phyloP scores from a whole-genome alignment of 2,329 filamentous ascomycete species.

The Ophiocordyceps australis region DNA sequence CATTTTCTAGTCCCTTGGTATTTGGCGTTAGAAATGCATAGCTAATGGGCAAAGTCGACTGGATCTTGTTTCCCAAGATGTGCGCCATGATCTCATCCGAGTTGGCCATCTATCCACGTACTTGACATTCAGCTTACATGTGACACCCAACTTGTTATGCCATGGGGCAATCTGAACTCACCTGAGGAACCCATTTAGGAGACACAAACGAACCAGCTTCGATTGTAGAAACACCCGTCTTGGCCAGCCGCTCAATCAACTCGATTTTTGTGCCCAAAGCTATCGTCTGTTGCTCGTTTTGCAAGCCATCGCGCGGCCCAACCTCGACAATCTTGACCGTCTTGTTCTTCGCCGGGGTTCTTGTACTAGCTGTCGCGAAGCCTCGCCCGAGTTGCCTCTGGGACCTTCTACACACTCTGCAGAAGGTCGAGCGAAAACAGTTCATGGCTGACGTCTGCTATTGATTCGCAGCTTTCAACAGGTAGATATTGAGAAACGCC shows the following conservation, averaged over 20 bases:
- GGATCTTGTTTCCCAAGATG: constrained; percentile 38
- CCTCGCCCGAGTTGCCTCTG: constrained; percentile 13
- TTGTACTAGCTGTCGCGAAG: constrained; percentile 19
- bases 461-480: no score
- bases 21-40: constrained; percentile 77
- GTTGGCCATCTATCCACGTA: constrained; percentile 48
- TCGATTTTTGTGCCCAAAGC: constrained; percentile 58
- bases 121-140: background rate
- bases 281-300: constrained; percentile 63
- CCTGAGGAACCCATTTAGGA: constrained; percentile 73
- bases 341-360: constrained; percentile 16
- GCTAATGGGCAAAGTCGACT: constrained; percentile 37
- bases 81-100: constrained; percentile 58
- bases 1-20: constrained; percentile 49
- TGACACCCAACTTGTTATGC: no score
- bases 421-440: constrained; percentile 16
- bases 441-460: constrained; percentile 10
- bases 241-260: constrained; percentile 49
- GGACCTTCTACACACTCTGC: constrained; percentile 18
- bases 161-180: no score
- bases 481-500: no score
- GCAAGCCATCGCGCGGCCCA: constrained; percentile 69
- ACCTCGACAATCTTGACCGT: constrained; percentile 58
- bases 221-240: constrained; percentile 53
- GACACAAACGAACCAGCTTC: constrained; percentile 72